These are phyloP conservation scores for Ceratocystis ficicola DNA, from an alignment of 2,329 filamentous ascomycete species.

Conservation along the genomic window DNA sequence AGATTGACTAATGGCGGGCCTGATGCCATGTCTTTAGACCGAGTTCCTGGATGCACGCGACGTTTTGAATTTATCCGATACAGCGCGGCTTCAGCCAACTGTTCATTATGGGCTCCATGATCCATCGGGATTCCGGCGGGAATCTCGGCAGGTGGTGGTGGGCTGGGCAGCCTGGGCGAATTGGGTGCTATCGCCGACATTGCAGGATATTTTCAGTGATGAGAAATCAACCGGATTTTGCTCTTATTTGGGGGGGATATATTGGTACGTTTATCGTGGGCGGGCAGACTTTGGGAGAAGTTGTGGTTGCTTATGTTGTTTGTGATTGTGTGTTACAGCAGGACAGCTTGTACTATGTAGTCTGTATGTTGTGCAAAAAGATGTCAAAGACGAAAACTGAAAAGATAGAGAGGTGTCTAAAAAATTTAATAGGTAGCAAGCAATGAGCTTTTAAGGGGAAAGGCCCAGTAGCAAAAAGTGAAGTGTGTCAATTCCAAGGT, in stretches of 20 bases:
- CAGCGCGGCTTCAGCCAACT: constrained; percentile 41
- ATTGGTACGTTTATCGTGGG: neutral
- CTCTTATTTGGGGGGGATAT: no score
- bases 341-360: neutral
- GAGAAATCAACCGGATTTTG: no score
- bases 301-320: neutral
- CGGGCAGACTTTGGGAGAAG: neutral
- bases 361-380: neutral
- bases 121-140: constrained; percentile 76
- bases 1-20: constrained; percentile 81
- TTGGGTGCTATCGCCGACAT: constrained; percentile 52
- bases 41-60: constrained; percentile 84
- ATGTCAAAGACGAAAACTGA: neutral
- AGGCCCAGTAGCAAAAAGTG: neutral
- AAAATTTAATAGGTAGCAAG: neutral
- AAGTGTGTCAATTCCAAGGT: neutral
- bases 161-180: constrained; percentile 86
- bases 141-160: constrained; percentile 87
- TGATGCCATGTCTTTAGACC: constrained; percentile 80
- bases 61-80: constrained; percentile 65
- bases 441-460: neutral
- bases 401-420: neutral
- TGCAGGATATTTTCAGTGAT: constrained; percentile 21
- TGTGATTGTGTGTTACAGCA: neutral
- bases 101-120: constrained; percentile 43